phyloP scores from a whole-genome alignment of 768 basidiomycete genomes.

The Candolleomyces eurysporus region DNA sequence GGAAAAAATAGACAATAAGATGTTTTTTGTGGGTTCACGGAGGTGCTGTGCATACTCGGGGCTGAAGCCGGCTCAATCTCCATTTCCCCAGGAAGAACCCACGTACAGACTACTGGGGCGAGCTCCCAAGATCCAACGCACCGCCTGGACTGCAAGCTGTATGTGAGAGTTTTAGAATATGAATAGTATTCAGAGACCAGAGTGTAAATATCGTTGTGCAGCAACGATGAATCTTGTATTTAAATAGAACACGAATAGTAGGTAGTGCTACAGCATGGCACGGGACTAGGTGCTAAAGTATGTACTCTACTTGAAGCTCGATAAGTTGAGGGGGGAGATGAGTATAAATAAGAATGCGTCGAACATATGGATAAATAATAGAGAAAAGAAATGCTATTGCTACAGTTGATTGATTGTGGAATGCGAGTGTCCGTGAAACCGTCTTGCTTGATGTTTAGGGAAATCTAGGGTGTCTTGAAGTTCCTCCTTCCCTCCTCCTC shows the following conservation, averaged over 20 bases:
- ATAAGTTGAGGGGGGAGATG: not conserved
- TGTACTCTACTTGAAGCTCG: not conserved
- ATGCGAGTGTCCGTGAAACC: not conserved
- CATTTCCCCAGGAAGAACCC: no score
- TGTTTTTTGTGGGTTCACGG: no score
- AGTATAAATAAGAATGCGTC: conserved; percentile 4
- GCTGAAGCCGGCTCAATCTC: no score
- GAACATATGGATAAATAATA: not conserved
- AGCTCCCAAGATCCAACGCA: no score
- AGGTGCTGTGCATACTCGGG: no score
- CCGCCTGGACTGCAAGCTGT: no score
- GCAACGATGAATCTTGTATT: not conserved
- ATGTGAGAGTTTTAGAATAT: no score
- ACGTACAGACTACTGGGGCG: no score
- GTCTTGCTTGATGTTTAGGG: conserved; percentile 5
- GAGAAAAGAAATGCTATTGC: conserved; percentile 7
- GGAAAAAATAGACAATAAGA: no score
- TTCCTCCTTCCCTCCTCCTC: not conserved
- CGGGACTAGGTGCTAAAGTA: not conserved
- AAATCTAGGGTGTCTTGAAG: not conserved
- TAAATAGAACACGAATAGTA: conserved; percentile 1
- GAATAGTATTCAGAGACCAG: no score
- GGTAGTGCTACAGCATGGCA: not conserved
- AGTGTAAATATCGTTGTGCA: no score
- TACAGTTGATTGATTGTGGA: conserved; percentile 7